Conservation (phyloP, 176 grass and related monocot genomes). For the Ananas comosus region DNA sequence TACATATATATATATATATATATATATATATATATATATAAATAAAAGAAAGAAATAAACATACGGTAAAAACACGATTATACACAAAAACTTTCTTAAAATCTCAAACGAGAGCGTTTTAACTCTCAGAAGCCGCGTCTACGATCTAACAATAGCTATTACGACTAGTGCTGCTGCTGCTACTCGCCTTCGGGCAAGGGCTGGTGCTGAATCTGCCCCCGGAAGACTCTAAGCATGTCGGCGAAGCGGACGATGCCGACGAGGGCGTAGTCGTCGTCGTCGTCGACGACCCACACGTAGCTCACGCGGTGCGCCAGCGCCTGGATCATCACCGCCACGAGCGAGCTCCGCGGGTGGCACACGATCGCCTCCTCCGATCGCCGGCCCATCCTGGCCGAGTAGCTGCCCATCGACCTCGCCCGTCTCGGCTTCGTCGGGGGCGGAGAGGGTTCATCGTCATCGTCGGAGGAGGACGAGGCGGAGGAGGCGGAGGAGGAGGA, state of each 20-base stretch:
- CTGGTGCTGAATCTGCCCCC: constrained; percentile 25
- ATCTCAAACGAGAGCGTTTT: too few species aligned
- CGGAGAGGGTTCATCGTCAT: constrained; percentile 8
- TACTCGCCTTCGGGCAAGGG: not conserved
- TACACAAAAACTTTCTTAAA: too few species aligned
- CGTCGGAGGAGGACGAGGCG: constrained; percentile 27
- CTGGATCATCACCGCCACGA: constrained; percentile 75
- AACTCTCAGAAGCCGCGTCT: too few species aligned
- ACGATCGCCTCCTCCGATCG: constrained; percentile 33
- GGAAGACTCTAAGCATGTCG: constrained; percentile 48
- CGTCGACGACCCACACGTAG: constrained; percentile 65
- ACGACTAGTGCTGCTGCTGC: not conserved
- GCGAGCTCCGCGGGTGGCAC: constrained; percentile 51
- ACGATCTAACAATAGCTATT: not conserved
- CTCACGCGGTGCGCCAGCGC: constrained; percentile 50
- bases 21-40: too few species aligned
- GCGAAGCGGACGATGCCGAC: constrained; percentile 45
- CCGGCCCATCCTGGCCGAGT: constrained; percentile 24
- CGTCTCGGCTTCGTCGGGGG: constrained; percentile 23
- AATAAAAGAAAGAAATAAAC: too few species aligned
- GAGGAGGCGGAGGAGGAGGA: constrained; percentile 13
- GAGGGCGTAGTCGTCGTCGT: constrained; percentile 26
- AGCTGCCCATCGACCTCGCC: constrained; percentile 13
- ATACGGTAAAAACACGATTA: too few species aligned
- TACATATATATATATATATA: too few species aligned